Conservation (phyloP, 2,329 filamentous ascomycete species). For the Sphaerulina vaccinii region DNA sequence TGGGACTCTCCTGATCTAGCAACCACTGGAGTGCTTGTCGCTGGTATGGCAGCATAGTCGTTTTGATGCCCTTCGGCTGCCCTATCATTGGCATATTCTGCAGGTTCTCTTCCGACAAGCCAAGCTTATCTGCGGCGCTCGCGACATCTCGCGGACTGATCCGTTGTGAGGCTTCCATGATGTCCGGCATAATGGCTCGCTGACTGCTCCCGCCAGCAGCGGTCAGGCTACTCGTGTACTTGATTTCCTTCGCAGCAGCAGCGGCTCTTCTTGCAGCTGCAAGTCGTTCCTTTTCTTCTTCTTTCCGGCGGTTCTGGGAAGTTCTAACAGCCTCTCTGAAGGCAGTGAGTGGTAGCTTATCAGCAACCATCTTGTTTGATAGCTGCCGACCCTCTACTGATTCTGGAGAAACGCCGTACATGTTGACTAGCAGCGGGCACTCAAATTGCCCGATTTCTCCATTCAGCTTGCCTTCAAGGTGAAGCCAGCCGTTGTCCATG, state of each 20-base stretch:
- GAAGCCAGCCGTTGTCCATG: conserved; percentile 59
- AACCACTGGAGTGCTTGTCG: conserved; percentile 80
- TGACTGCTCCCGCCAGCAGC: conserved; percentile 3
- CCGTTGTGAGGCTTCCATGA: conserved; percentile 64
- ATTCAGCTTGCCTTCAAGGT: conserved; percentile 67
- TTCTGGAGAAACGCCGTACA: conserved; percentile 61
- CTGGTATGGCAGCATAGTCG: conserved; percentile 76
- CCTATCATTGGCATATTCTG: conserved; percentile 69
- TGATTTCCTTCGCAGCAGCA: conserved; percentile 20
- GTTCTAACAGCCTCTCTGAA: conserved; percentile 42
- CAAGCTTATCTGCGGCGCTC: conserved; percentile 67
- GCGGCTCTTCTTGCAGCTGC: conserved; percentile 32
- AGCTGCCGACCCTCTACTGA: conserved; percentile 48
- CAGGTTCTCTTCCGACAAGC: conserved; percentile 68
- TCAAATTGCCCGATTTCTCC: conserved; percentile 56
- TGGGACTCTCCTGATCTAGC: conserved; percentile 69
- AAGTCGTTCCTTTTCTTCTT: conserved; percentile 23
- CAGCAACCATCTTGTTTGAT: conserved; percentile 61
- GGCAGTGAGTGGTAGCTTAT: conserved; percentile 59
- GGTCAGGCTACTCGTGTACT: conserved; percentile 15
- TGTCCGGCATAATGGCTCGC: conserved; percentile 57
- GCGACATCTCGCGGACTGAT: conserved; percentile 66
- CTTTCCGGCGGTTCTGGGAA: conserved; percentile 29
- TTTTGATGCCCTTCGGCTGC: conserved; percentile 64
- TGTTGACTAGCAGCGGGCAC: conserved; percentile 35